Evolutionary conservation across 257 asterid genomes (phyloP).

Genomic region (Avicennia marina): DNA sequence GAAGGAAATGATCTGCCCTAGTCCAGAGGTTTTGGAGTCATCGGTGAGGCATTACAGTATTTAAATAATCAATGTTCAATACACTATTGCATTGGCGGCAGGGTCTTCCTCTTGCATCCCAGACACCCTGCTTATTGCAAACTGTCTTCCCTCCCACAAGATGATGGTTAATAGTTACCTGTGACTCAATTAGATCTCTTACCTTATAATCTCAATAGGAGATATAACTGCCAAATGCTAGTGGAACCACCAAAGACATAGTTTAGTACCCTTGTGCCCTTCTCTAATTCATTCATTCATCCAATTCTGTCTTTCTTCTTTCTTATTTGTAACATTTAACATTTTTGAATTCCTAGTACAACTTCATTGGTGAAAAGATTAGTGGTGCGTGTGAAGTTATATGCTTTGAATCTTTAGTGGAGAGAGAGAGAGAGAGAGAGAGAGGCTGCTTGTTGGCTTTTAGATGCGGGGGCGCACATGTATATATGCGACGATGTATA

Average conservation of each 20-base stretch:
- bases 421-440: too few species aligned
- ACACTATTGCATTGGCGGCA: constrained; percentile 3
- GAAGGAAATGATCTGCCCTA: constrained; percentile 61
- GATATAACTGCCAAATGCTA: too few species aligned
- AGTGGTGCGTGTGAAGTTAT: too few species aligned
- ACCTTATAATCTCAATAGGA: neutral
- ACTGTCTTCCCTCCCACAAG: too few species aligned
- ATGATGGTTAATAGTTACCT: too few species aligned
- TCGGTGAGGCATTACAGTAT: constrained; percentile 55
- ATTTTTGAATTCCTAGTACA: constrained; percentile 5
- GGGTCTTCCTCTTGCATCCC: constrained; percentile 2
- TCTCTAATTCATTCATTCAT: neutral
- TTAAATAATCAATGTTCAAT: constrained; percentile 14
- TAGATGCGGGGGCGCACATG: too few species aligned
- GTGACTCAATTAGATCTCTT: too few species aligned
- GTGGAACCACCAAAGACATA: too few species aligned
- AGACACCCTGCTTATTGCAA: too few species aligned
- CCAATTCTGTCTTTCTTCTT: neutral
- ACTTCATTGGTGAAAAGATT: constrained; percentile 15
- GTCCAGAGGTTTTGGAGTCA: constrained; percentile 55
- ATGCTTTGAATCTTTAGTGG: too few species aligned
- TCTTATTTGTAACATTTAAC: neutral
- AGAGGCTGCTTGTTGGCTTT: too few species aligned
- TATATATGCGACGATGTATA: too few species aligned
- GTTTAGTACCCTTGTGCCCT: neutral